Conservation (phyloP, 2,329 filamentous ascomycete genomes). For the Ceratocystis papillata region DNA sequence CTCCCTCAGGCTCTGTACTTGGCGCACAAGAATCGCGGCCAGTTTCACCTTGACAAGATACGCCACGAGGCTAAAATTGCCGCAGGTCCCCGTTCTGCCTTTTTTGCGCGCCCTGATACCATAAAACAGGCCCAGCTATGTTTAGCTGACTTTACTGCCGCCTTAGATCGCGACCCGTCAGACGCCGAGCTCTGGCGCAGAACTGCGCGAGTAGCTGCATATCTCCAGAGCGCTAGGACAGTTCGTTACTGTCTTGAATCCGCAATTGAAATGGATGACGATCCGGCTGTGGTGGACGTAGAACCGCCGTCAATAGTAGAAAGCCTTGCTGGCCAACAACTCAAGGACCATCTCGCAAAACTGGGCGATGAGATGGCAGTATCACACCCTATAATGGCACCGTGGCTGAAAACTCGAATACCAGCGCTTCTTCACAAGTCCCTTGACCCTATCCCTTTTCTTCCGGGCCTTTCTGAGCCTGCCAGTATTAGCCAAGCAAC, state of each 20-base stretch:
- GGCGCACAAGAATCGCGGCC: slow-evolving; percentile 89
- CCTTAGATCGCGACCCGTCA: slow-evolving; percentile 54
- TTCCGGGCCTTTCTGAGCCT: slow-evolving; percentile 41
- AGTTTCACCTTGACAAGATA: slow-evolving; percentile 73
- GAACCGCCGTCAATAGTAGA: slow-evolving; percentile 54
- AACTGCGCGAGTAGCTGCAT: slow-evolving; percentile 47
- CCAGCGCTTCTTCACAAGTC: slow-evolving; percentile 42
- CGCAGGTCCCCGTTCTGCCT: slow-evolving; percentile 28
- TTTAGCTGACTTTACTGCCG: slow-evolving; percentile 46
- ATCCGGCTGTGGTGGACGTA: slow-evolving; percentile 51
- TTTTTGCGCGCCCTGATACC: slow-evolving; percentile 34
- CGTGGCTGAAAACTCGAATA: slow-evolving; percentile 45
- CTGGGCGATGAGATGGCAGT: slow-evolving; percentile 47
- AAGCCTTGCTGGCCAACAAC: slow-evolving; percentile 50
- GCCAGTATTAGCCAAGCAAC: too few species aligned
- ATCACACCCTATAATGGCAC: slow-evolving; percentile 50
- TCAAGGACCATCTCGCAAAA: slow-evolving; percentile 45
- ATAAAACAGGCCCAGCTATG: slow-evolving; percentile 37
- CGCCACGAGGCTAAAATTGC: slow-evolving; percentile 39
- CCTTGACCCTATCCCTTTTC: slow-evolving; percentile 51
- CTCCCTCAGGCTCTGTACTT: slow-evolving; percentile 84
- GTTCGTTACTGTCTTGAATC: slow-evolving; percentile 54
- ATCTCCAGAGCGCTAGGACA: slow-evolving; percentile 46
- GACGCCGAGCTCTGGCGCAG: slow-evolving; percentile 57
- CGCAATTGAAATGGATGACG: slow-evolving; percentile 56